Percentiles rank a stretch among this genome's conserved stretches.
Conservation (phyloP, 495 filamentous ascomycete genomes). For the Penicillium flavigenum region DNA sequence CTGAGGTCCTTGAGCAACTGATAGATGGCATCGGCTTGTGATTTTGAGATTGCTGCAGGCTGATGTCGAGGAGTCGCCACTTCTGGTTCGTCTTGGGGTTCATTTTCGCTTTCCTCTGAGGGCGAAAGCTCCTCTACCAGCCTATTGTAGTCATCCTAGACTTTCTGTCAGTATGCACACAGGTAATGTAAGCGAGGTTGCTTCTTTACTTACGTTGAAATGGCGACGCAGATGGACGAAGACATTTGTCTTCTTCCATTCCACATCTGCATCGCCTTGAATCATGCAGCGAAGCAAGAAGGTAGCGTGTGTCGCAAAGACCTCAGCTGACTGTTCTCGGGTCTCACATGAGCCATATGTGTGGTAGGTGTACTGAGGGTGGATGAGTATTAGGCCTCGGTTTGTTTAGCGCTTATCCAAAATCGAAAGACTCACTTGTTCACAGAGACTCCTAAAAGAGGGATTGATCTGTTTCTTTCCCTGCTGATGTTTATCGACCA, state of each 20-base stretch:
- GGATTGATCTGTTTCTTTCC: constrained; percentile 40
- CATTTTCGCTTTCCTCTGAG: constrained; percentile 28
- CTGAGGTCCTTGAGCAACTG: constrained; percentile 38
- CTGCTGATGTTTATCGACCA: constrained; percentile 52
- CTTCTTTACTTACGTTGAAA: constrained; percentile 41
- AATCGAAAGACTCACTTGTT: constrained; percentile 39
- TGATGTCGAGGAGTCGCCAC: constrained; percentile 31
- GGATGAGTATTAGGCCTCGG: constrained; percentile 10
- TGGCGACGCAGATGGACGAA: constrained; percentile 52
- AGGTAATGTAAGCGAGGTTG: background rate
- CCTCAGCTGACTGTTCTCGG: constrained; percentile 48
- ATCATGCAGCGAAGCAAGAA: constrained; percentile 62
- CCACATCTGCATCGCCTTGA: constrained; percentile 51
- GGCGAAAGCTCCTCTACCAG: constrained; percentile 35
- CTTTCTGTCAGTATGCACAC: background rate
- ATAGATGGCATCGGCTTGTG: constrained; percentile 41
- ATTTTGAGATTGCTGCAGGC: constrained; percentile 31
- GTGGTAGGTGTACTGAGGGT: constrained; percentile 42
- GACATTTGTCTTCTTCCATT: constrained; percentile 56
- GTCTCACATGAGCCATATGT: constrained; percentile 48
- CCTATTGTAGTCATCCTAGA: constrained; percentile 44
- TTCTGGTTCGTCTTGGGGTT: constrained; percentile 25
- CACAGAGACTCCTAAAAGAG: constrained; percentile 42
- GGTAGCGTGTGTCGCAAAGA: constrained; percentile 52
- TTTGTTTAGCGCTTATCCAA: background rate